Percentiles rank a stretch among this genome's conserved stretches.
phyloP scores from a whole-genome alignment of 2,329 filamentous ascomycete genomes.

The Huntiella decipiens region DNA sequence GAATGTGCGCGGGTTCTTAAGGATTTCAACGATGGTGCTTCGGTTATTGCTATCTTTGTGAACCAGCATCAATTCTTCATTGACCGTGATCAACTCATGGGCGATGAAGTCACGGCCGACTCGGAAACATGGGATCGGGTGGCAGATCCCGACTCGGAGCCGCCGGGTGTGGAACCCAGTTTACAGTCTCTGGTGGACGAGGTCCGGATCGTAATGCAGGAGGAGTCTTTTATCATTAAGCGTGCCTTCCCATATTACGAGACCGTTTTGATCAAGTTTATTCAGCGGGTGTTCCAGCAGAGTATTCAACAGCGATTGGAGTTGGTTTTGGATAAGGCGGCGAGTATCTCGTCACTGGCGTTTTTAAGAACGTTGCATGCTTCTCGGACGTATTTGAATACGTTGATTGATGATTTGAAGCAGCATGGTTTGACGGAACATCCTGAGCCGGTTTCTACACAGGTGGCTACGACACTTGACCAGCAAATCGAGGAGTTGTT shows the following conservation, averaged over 20 bases:
- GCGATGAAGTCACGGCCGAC: conserved; percentile 63
- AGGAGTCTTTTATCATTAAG: conserved; percentile 93
- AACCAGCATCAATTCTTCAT: conserved; percentile 99
- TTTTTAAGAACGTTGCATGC: conserved; percentile 84
- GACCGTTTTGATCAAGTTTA: conserved; percentile 77
- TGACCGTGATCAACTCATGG: conserved; percentile 77
- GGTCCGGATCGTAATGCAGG: conserved; percentile 86
- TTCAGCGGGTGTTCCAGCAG: conserved; percentile 93
- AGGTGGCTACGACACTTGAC: conserved; percentile 58
- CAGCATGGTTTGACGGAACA: conserved; percentile 87
- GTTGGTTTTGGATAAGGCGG: conserved; percentile 87
- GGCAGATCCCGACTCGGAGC: conserved; percentile 83
- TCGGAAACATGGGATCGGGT: conserved; percentile 72
- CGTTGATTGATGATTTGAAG: conserved; percentile 82
- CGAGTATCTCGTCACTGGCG: conserved; percentile 74
- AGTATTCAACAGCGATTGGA: conserved; percentile 92
- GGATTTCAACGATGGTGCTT: conserved; percentile 90
- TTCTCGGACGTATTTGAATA: conserved; percentile 71
- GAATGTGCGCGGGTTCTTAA: conserved; percentile 86
- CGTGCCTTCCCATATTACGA: conserved; percentile 93
- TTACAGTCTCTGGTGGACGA: conserved; percentile 85
- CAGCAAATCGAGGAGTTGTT: conserved; percentile 64
- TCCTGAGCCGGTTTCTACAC: conserved; percentile 73
- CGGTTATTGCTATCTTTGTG: conserved; percentile 88
- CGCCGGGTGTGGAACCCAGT: conserved; percentile 78